Conservation (phyloP, 2,329 filamentous ascomycete species). For the Rhexocercosporidium sp. region DNA sequence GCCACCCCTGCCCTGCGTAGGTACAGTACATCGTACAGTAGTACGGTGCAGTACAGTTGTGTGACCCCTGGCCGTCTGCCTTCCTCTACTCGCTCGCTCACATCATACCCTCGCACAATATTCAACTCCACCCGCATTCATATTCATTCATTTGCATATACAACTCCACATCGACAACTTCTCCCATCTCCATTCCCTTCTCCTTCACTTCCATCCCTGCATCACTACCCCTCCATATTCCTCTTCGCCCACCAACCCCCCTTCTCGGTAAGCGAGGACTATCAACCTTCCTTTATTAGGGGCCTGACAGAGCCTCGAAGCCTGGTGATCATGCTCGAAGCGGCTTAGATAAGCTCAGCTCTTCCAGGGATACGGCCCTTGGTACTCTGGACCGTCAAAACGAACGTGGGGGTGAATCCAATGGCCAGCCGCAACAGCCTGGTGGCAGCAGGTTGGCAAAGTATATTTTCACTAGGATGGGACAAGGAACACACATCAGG, state of each 20-base stretch:
- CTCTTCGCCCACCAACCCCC: not conserved
- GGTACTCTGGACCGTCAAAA: conserved; percentile 19
- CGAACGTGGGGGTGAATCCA: conserved; percentile 24
- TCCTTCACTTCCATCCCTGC: too few species aligned
- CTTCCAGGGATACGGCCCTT: conserved; percentile 31
- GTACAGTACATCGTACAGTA: too few species aligned
- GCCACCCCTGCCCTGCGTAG: not conserved
- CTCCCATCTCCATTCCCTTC: too few species aligned
- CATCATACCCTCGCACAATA: too few species aligned
- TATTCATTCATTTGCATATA: too few species aligned
- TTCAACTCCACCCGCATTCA: too few species aligned
- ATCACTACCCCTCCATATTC: not conserved
- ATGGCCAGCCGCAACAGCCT: not conserved
- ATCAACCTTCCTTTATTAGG: conserved; percentile 21
- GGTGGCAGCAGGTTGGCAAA: conserved; percentile 1
- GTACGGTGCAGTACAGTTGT: too few species aligned
- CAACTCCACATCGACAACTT: too few species aligned
- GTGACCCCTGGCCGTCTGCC: too few species aligned
- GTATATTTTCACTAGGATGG: conserved; percentile 11
- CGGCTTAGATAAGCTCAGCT: conserved; percentile 14
- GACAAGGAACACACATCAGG: conserved; percentile 5
- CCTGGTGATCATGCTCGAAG: conserved; percentile 31
- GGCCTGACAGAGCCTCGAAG: conserved; percentile 4
- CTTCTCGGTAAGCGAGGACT: conserved; percentile 10
- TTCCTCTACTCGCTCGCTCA: too few species aligned